Evolutionary conservation across 1,284 basidiomycete species (phyloP), one percentile per base, ranked within the genome.

Genomic region (Leucoagaricus sp.): DNA sequence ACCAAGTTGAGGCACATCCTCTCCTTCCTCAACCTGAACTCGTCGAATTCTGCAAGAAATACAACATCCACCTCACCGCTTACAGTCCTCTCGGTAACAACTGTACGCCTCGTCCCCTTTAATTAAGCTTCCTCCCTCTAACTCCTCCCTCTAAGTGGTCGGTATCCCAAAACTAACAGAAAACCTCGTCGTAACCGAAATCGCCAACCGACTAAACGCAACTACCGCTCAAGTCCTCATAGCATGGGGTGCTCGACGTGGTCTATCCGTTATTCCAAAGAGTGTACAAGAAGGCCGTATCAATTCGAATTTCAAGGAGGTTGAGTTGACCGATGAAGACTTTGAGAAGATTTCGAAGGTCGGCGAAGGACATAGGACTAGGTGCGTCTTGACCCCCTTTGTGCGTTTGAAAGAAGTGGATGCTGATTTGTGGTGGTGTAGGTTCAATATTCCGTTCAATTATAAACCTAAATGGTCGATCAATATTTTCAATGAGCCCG

Each of bases 1-100:
- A 94, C 77, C 93, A 96, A 76, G 78, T 95, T 62, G 92, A 95
- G 72, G 84, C 84, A 31, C 94, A 96, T 76, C 93, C 93, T 6
- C 79, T 86, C 47, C 79, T 88, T 49, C 87, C 81, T 3, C 88
- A 93, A 63, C 81, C 87, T 54, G 85, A 89, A 13, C 81, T 91
- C 49, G 76, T 88, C 47, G 77, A 76, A 19, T 90, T 81, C 75
- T 86, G 84, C 76, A 84, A 87, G 64, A 72, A 83, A 58, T 85
- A 93, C 69, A 80, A 80, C 61, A 94, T 96, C 65, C 81, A 89
- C 61, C 74, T 94, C 61, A 93, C 91, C 10, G 91, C 93, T 0
- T 95, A 94, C 76, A 89, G 86, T 58, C 92, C 93, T 9, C 80
- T 96, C 1, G 94, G 94, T 15, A 91, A 93, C 73, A 89, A 87